Evolutionary conservation across 2,329 filamentous ascomycete species (phyloP), one percentile per base, ranked within the genome.

Genomic region (Tolypocladium guangdongense): DNA sequence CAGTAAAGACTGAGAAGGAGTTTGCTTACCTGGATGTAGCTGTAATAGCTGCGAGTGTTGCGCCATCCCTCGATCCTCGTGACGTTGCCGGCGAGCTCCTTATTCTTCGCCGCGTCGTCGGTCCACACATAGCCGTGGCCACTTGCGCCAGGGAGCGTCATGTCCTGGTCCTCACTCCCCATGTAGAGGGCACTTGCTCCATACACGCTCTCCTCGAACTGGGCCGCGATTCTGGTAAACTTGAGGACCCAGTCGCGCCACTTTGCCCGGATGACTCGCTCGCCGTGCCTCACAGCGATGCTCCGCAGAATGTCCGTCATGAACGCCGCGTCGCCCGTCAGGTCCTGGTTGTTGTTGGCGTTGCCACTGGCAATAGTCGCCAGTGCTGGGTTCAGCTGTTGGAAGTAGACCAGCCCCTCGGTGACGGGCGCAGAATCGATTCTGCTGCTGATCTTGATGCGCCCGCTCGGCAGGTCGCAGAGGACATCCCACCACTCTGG

Each of bases 401-500:
- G 88, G 69, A 97, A 97, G 67, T 87, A 95, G 2, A 85, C 67
- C 11, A 93, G 77, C 0, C 92, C 92, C 62, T 99, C 93, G 0
- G 90, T 96, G 4, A 87, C 71, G 1, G 86, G 82, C 0, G 90
- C 87, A 24, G 81, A 71, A 57, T 97, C 92, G 59, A 97, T 91
- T 62, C 84, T 86, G 66, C 81, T 89, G 64, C 89, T 95, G 63
- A 99, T 97, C 71, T 93, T 95, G 76, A 99, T 90, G 45, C 91
- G 84, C 11, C 93, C 93, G 1, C 86, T 92, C 0, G 91, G 87
- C 43, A 99, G 76, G 68, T 99, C 93, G 68, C 93, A 99, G 14
- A 99, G 78, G 11, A 99, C 73, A 69, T 99, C 93, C 93, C 93
- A 99, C 93, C 93, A 99, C 66, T 96, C 91, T 0, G 88, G 88